Percentiles rank a stretch among this genome's conserved stretches.
These are phyloP conservation scores for Aaosphaeria arxii DNA, from an alignment of 2,329 filamentous ascomycete genomes.

Conservation along the genomic window DNA sequence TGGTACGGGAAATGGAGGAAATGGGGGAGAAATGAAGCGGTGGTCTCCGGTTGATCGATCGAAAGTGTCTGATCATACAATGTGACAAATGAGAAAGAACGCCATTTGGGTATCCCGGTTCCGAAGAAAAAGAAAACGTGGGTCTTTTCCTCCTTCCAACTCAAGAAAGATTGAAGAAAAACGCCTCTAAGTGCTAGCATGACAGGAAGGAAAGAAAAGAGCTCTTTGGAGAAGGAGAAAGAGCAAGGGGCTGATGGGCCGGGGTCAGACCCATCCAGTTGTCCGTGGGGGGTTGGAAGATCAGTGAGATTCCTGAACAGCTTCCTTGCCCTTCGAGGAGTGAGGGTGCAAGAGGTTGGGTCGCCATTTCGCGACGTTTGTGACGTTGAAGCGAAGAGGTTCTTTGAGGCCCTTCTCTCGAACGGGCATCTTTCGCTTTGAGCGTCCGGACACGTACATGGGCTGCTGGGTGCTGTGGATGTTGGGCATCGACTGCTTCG, in stretches of 20 bases:
- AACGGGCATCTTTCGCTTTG: slow-evolving; percentile 41
- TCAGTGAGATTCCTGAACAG: slow-evolving; percentile 11
- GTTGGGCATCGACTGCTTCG: slow-evolving; percentile 33
- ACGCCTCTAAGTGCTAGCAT: slow-evolving; percentile 9
- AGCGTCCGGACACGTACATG: slow-evolving; percentile 40
- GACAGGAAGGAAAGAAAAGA: slow-evolving; percentile 2
- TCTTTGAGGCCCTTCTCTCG: slow-evolving; percentile 37
- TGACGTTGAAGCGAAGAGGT: slow-evolving; percentile 38
- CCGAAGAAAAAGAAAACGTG: too few species aligned
- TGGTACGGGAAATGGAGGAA: too few species aligned
- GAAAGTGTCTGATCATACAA: too few species aligned
- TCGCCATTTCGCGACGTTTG: slow-evolving; percentile 33
- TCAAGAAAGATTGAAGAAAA: slow-evolving; percentile 11
- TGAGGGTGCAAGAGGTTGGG: slow-evolving; percentile 30
- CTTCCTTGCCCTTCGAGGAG: slow-evolving; percentile 36
- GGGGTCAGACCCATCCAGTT: slow-evolving; percentile 1
- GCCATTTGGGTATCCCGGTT: slow-evolving; percentile 15
- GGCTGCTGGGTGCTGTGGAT: slow-evolving; percentile 25
- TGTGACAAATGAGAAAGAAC: slow-evolving; percentile 3
- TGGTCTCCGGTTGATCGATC: too few species aligned
- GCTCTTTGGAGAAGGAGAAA: slow-evolving; percentile 2
- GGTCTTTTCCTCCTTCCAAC: neutral
- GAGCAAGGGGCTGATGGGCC: slow-evolving; percentile 1
- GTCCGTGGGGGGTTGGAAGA: neutral
- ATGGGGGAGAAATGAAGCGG: too few species aligned